A percentile compares a stretch with the other conserved stretches of the same genome.
These are phyloP conservation scores for Dioscorea alata DNA, from an alignment of 106 monocot species.

Conservation along the genomic window DNA sequence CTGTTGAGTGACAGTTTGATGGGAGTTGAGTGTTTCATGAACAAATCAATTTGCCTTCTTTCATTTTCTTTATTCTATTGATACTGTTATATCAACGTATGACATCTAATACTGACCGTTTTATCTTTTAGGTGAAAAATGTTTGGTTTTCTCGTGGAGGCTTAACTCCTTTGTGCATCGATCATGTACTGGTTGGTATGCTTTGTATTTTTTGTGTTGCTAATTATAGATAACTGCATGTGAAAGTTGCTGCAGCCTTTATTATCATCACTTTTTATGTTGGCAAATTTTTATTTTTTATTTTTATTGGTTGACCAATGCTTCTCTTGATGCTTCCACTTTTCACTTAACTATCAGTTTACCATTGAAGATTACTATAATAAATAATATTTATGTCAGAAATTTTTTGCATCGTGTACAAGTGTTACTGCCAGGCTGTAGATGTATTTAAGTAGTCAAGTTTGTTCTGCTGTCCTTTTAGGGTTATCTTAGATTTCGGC, in stretches of 20 bases:
- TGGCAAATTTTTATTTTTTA: no score
- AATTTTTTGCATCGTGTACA: no score
- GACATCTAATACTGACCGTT: not conserved
- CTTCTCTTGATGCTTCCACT: no score
- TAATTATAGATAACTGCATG: not conserved
- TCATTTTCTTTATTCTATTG: not conserved
- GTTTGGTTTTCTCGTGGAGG: constrained; percentile 69
- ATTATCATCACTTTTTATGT: not conserved
- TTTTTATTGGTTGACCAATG: not conserved
- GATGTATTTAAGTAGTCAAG: no score
- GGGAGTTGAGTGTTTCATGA: no score
- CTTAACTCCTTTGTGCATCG: constrained; percentile 59
- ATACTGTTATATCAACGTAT: not conserved
- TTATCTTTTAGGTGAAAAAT: constrained; percentile 54
- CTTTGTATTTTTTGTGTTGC: not conserved
- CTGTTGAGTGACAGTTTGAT: no score
- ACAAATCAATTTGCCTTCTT: not conserved
- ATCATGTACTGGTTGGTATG: constrained; percentile 59
- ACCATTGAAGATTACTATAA: no score
- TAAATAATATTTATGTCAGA: no score
- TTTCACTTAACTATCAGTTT: no score
- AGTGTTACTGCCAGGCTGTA: no score
- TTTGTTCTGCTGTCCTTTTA: no score
- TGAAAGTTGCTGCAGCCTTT: not conserved
- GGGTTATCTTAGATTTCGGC: no score